Evolutionary conservation across 306 rosid genomes (phyloP).

Genomic region (Ochetophila trinervis): DNA sequence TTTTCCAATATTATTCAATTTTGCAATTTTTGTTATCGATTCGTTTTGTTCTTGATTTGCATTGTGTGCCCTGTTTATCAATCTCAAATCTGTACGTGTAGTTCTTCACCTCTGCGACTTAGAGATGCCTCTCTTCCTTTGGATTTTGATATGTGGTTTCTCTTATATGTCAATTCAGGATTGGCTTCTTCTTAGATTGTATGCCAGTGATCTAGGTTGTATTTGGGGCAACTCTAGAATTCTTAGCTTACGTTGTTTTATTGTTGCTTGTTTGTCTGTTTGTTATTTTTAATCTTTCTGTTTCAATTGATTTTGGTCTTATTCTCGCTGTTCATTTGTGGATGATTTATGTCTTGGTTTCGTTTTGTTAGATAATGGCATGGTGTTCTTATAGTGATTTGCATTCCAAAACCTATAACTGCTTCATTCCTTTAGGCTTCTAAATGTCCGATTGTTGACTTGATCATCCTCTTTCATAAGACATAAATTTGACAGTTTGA

Average conservation of each 20-base stretch:
- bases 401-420: background rate
- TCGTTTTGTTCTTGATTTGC: constrained; percentile 16
- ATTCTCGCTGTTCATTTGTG: background rate
- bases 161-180: constrained; percentile 1
- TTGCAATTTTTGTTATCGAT: background rate
- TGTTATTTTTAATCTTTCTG: background rate
- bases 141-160: background rate
- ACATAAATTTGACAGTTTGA: background rate
- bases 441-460: background rate
- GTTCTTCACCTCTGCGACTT: background rate
- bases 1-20: constrained; percentile 10
- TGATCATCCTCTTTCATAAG: background rate
- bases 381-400: background rate
- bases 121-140: background rate
- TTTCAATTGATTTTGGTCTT: constrained; percentile 11
- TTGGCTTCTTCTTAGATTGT: background rate
- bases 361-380: background rate
- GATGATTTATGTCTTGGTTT: background rate
- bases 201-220: background rate
- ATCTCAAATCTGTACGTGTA: constrained; percentile 7
- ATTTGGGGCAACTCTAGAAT: background rate
- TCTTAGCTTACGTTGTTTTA: background rate
- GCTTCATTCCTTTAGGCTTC: background rate
- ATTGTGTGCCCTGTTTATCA: constrained; percentile 3
- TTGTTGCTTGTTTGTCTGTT: constrained; percentile 2